A percentile compares a stretch with the other conserved stretches of the same genome.
phyloP scores from a whole-genome alignment of 305 asterid species.

The Rubia tinctorum region DNA sequence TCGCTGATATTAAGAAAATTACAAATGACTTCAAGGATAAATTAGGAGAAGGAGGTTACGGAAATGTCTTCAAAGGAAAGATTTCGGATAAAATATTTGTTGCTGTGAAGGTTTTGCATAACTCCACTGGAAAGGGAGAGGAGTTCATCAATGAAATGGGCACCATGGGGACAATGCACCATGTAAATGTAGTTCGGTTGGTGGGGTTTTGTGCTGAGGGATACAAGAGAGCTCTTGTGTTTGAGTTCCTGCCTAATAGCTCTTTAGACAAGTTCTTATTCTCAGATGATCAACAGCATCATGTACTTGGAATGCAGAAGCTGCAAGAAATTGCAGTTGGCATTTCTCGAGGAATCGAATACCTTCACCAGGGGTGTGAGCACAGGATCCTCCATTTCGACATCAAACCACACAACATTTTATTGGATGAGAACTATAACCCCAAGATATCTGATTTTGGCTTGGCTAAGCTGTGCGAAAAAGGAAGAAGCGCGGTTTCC shows the following conservation, averaged over 20 bases:
- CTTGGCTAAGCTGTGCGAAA: slow-evolving; percentile 1
- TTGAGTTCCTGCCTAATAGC: neutral
- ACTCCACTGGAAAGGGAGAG: neutral
- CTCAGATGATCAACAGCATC: neutral
- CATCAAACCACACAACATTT: slow-evolving; percentile 6
- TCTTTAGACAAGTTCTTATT: neutral
- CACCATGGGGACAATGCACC: neutral
- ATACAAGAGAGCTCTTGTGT: slow-evolving; percentile 5
- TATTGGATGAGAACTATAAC: neutral
- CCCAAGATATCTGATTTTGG: neutral
- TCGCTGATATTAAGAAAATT: neutral
- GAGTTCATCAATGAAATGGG: slow-evolving; percentile 1
- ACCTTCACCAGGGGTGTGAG: neutral
- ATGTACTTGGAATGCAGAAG: neutral
- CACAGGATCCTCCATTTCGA: neutral
- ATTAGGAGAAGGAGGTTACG: neutral
- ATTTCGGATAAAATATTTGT: neutral
- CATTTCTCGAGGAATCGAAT: neutral
- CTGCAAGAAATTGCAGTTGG: neutral
- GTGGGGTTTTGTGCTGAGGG: neutral
- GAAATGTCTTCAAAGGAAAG: neutral
- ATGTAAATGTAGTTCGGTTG: neutral
- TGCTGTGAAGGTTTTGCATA: neutral
- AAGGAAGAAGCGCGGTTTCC: neutral
- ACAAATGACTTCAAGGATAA: neutral